phyloP scores from a whole-genome alignment of 2,329 filamentous ascomycete genomes.

The Diatrype stigma region DNA sequence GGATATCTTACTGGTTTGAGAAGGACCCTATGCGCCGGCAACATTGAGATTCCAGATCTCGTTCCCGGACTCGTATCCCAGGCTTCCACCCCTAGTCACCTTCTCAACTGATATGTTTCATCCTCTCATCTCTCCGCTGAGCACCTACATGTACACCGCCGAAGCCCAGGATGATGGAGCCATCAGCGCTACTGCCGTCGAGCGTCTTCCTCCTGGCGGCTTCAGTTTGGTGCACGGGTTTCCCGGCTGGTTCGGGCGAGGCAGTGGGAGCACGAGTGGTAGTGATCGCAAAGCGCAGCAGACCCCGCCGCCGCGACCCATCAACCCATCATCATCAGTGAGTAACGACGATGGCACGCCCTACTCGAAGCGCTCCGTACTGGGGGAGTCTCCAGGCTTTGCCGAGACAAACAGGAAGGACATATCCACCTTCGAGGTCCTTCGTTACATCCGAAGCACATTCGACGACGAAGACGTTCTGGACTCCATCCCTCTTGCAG shows the following conservation, averaged over 20 bases:
- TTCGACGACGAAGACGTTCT: conserved; percentile 77
- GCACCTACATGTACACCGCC: conserved; percentile 90
- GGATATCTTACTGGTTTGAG: conserved; percentile 12
- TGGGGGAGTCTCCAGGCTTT: conserved; percentile 32
- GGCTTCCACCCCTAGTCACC: conserved; percentile 75
- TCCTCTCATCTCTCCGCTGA: conserved; percentile 84
- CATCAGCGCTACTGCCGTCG: conserved; percentile 77
- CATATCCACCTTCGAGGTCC: conserved; percentile 60
- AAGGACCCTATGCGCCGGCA: conserved; percentile 84
- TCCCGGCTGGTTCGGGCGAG: conserved; percentile 77
- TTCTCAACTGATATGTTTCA: conserved; percentile 95
- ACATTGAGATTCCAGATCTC: conserved; percentile 86
- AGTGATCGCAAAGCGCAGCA: conserved; percentile 37
- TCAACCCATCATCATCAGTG: conserved; percentile 19
- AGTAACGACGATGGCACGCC: conserved; percentile 19
- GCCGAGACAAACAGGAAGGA: conserved; percentile 37
- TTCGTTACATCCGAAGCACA: conserved; percentile 76
- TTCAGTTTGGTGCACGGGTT: conserved; percentile 91
- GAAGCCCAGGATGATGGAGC: conserved; percentile 71
- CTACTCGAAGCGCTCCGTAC: conserved; percentile 21
- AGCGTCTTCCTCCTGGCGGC: conserved; percentile 78
- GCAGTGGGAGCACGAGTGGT: conserved; percentile 32
- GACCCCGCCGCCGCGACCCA: conserved; percentile 26
- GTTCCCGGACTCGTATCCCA: conserved; percentile 78
- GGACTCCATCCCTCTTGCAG: conserved; percentile 73